Conservation (phyloP, 2,329 filamentous ascomycete genomes). For the Talaromyces atroroseus region DNA sequence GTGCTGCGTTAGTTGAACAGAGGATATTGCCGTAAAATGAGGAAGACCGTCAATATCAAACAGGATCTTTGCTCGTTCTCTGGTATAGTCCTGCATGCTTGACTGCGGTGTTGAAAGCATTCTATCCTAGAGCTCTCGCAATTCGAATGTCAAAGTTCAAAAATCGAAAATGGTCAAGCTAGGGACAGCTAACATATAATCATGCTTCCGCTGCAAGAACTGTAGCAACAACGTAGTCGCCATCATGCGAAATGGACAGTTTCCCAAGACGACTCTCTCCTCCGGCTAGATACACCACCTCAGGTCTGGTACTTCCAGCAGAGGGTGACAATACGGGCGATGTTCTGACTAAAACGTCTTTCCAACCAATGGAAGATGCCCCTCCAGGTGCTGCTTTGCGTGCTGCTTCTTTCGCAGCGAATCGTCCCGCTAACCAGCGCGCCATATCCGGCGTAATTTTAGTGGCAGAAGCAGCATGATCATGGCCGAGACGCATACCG, state of each 20-base stretch:
- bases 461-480: background rate
- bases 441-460: slow-evolving; percentile 29
- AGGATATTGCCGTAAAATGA: background rate
- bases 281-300: slow-evolving; percentile 31
- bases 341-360: slow-evolving; percentile 50
- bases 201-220: slow-evolving; percentile 30
- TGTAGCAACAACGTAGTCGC: slow-evolving; percentile 62
- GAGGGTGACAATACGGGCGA: slow-evolving; percentile 10
- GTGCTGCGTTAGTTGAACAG: background rate
- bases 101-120: too few species aligned
- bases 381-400: slow-evolving; percentile 61
- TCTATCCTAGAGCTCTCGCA: too few species aligned
- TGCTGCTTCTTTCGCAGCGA: slow-evolving; percentile 69
- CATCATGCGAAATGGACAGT: slow-evolving; percentile 83
- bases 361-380: slow-evolving; percentile 54
- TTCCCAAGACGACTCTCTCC: slow-evolving; percentile 52
- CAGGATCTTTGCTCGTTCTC: background rate
- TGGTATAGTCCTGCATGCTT: too few species aligned
- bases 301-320: slow-evolving; percentile 27
- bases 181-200: background rate
- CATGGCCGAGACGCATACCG: slow-evolving; percentile 5
- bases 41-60: background rate
- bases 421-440: slow-evolving; percentile 48
- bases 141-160: too few species aligned
- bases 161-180: too few species aligned